Base-by-base conservation (phyloP, 2,329 filamentous ascomycete genomes). In the Xylaria sp. region DNA sequence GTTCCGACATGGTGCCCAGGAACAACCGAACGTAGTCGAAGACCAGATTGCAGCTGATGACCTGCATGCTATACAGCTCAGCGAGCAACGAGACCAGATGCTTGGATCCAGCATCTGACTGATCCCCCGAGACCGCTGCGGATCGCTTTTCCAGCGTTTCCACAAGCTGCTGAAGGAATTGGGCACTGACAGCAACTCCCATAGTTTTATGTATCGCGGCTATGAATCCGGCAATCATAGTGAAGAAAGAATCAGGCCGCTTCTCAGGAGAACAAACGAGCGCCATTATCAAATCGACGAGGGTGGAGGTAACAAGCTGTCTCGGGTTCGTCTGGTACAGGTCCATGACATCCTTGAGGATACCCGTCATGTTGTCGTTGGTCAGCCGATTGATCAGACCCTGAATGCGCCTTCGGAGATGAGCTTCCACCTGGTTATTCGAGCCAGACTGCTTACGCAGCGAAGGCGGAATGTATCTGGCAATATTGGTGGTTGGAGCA, bases 351-450 rank as follows among this genome's bases (percentile, higher is more conserved):
- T 97, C 92, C 50, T 87, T 87, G 3, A 97, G 82, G 61, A 98
- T 97, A 1, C 93, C 91, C 6, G 97, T 80, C 70, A 99, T 84
- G 74, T 96, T 98, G 43, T 93, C 90, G 77, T 98, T 95, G 0
- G 96, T 97, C 36, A 99, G 85, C 76, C 95, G 91, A 79, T 99
- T 99, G 76, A 99, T 86, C 20, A 96, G 86, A 76, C 96, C 95
- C 78, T 98, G 94, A 0, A 93, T 85, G 76, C 97, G 93, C 69
- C 93, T 89, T 66, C 90, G 89, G 58, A 99, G 82, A 45, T 91
- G 89, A 13, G 84, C 84, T 56, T 92, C 83, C 48, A 86, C 83
- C 77, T 97, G 92, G 1, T 87, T 85, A 70, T 92, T 90, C 0
- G 89, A 87, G 0, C 86, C 84, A 2, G 87, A 80, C 39, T 86